A percentile compares a stretch with the other conserved stretches of the same genome.
Conservation (phyloP, 23 red algal species). For the Gracilaria gracilis region DNA sequence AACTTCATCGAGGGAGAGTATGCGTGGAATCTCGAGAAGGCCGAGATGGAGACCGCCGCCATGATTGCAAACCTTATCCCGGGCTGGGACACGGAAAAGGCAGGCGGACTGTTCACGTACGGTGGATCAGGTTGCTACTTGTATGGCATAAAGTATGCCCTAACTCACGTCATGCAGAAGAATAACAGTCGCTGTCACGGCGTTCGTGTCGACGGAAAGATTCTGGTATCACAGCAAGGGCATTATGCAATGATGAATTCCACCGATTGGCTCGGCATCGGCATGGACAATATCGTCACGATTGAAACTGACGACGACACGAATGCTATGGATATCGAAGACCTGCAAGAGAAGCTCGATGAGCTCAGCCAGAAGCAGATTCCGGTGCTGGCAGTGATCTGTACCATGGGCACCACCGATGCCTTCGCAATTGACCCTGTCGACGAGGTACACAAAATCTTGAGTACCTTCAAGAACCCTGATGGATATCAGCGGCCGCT, state of each 20-base stretch:
- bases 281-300: constrained; percentile 41
- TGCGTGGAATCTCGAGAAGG: constrained; percentile 52
- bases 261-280: constrained; percentile 58
- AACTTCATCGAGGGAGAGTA: constrained; percentile 61
- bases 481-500: constrained; percentile 13
- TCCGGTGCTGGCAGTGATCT: constrained; percentile 45
- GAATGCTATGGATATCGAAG: constrained; percentile 52
- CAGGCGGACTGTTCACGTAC: constrained; percentile 55
- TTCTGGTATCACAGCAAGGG: constrained; percentile 51
- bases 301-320: constrained; percentile 39
- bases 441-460: constrained; percentile 7
- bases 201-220: constrained; percentile 19
- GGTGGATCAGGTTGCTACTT: constrained; percentile 65
- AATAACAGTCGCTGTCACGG: constrained; percentile 33
- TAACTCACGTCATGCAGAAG: constrained; percentile 31
- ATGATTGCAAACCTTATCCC: constrained; percentile 46
- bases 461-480: constrained; percentile 3
- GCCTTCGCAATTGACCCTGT: constrained; percentile 61
- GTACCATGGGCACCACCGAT: constrained; percentile 69
- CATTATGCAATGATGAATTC: constrained; percentile 67
- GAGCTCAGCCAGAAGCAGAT: background rate
- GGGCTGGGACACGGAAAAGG: constrained; percentile 15
- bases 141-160: constrained; percentile 57
- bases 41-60: constrained; percentile 52
- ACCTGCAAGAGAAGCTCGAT: constrained; percentile 22